Base-by-base conservation (phyloP, 2,329 filamentous ascomycete species). In the Ascocoryne sarcoides region DNA sequence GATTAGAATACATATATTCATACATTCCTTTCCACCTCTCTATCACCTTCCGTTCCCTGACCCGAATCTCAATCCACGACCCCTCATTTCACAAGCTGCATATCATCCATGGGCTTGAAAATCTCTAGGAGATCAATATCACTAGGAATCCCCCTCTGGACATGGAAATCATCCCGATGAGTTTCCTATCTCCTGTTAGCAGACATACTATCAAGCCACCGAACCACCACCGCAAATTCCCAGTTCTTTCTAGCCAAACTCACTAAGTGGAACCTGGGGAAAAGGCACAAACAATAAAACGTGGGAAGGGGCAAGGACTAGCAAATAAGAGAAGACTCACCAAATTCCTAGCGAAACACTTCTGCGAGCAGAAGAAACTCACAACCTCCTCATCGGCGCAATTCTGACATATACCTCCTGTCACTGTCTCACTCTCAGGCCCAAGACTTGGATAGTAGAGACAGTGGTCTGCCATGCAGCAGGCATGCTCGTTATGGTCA, bases 341-440 rank as follows among this genome's bases (percentile, higher is more conserved):
- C 32, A 51, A 34, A 40, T 55, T 56, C 16, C 46, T 38, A 19
- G 39, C 19, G 38, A 54, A 53, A 36, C 53, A 56, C 2, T 48
- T 42, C 4, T 42, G 37, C 1, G 52, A 54, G 40, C 53, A 56
- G 33, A 51, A 56, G 29, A 46, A 49, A n/a, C 44, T 50, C 5
- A 48, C 32, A 5, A 48, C 23, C 10, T 49, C 47, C 15, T 53
- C 44, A n/a, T 47, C 39, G 16, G 35, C 39, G 19, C 53, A 56
- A 16, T 48, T 46, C 29, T 42, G 32, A 30, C 53, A 55, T 10
- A 54, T 40, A 3, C 52, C 50, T 15, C 42, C 41, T 9, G 39
- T 17, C 17, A 31, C 34, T 4, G 42, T 41, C 5, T 52, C 42
- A 12, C 45, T 46, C 3, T 43, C 39, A n/a, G 51, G 47, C 4